A percentile compares a stretch with the other conserved stretches of the same genome.
Evolutionary conservation across 495 filamentous ascomycete species (phyloP).

Genomic region (Oleoguttula mirabilis): DNA sequence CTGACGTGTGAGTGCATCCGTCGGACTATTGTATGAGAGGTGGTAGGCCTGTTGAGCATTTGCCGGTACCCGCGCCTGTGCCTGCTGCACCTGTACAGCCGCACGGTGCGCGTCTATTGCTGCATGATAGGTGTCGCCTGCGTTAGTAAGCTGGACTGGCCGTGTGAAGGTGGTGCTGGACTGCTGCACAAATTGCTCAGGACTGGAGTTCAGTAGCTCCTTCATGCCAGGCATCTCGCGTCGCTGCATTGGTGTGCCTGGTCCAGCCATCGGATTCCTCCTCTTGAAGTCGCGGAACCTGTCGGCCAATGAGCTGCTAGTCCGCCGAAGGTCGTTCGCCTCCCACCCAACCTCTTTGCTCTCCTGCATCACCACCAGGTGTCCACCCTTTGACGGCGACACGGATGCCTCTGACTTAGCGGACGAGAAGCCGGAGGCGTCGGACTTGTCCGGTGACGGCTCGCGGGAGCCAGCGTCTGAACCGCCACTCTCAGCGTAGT

Average conservation of each 20-base stretch:
- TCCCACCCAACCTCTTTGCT: not conserved
- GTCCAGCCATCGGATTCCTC: not conserved
- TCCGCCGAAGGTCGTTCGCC: not conserved
- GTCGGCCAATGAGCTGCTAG: constrained; percentile 1
- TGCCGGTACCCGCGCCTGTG: too few species aligned
- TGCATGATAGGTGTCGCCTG: too few species aligned
- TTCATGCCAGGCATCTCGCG: constrained; percentile 1
- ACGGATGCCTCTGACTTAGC: constrained; percentile 4
- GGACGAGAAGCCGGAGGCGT: constrained; percentile 2
- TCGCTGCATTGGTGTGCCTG: not conserved
- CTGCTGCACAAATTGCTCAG: not conserved
- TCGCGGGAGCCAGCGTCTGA: constrained; percentile 2
- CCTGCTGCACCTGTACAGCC: too few species aligned
- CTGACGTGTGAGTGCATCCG: too few species aligned
- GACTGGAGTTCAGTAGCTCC: constrained; percentile 5
- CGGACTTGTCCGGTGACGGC: constrained; percentile 9
- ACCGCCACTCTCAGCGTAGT: constrained; percentile 7
- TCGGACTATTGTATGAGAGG: too few species aligned
- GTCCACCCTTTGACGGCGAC: not conserved
- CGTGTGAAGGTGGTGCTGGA: not conserved
- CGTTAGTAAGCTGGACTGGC: not conserved
- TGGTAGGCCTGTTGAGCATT: too few species aligned
- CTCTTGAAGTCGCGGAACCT: constrained; percentile 10
- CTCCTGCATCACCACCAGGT: not conserved
- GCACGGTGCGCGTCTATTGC: too few species aligned